These are phyloP conservation scores for Blastobotrys terrestris DNA, from an alignment of 805 yeast species.

Conservation along the genomic window DNA sequence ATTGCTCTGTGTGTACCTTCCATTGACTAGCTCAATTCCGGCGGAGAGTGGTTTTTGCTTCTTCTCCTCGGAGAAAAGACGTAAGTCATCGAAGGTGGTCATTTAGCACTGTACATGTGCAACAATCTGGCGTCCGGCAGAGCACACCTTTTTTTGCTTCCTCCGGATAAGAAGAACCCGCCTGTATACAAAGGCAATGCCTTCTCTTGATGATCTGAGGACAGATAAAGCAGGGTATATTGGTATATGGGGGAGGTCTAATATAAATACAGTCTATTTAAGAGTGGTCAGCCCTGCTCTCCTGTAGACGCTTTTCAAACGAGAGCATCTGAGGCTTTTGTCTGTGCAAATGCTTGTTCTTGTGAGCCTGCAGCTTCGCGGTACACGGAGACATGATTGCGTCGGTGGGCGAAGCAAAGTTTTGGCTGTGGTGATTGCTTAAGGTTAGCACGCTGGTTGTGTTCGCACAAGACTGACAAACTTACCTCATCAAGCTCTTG, in stretches of 20 bases:
- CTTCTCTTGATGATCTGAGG: too few species aligned
- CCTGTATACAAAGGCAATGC: too few species aligned
- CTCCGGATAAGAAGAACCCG: too few species aligned
- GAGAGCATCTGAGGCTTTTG: constrained; percentile 13
- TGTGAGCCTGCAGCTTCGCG: constrained; percentile 47
- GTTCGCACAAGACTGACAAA: background rate
- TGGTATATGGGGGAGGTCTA: background rate
- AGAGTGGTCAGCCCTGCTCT: background rate
- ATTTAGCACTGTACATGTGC: too few species aligned
- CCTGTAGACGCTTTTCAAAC: constrained; percentile 2
- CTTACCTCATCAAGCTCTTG: background rate
- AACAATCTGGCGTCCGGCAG: too few species aligned
- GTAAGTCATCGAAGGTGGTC: too few species aligned
- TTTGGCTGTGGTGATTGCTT: constrained; percentile 15
- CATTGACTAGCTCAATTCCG: too few species aligned
- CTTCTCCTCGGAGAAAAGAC: too few species aligned
- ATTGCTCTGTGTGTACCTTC: too few species aligned
- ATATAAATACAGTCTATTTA: background rate
- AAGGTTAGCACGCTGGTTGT: background rate
- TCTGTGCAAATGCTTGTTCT: constrained; percentile 34
- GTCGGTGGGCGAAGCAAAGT: constrained; percentile 52
- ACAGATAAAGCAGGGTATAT: too few species aligned
- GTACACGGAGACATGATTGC: constrained; percentile 53
- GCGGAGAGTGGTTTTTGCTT: too few species aligned
- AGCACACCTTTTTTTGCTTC: too few species aligned